A percentile compares a stretch with the other conserved stretches of the same genome.
Conservation (phyloP, 768 basidiomycete species). For the Lactarius vividus region DNA sequence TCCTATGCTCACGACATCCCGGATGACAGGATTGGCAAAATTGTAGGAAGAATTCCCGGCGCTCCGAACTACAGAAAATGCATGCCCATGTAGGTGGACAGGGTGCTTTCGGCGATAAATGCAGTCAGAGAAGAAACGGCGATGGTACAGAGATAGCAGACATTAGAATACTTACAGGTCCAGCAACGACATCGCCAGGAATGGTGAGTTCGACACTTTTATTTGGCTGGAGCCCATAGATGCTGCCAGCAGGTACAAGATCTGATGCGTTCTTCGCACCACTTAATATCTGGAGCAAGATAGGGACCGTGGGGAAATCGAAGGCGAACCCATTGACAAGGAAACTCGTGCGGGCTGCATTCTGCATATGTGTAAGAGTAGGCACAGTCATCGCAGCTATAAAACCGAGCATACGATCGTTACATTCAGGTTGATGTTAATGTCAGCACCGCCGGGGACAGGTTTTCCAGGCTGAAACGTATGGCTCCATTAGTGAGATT, state of each 20-base stretch:
- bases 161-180: background rate
- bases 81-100: constrained; percentile 19
- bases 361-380: background rate
- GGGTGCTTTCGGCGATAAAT: background rate
- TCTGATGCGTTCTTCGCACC: constrained; percentile 46
- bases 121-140: background rate
- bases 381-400: background rate
- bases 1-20: constrained; percentile 41
- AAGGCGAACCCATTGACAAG: constrained; percentile 39
- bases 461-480: background rate
- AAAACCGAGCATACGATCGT: background rate
- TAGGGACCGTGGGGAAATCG: constrained; percentile 34
- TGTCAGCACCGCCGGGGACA: background rate
- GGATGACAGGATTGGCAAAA: constrained; percentile 40
- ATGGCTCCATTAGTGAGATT: background rate
- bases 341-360: constrained; percentile 28
- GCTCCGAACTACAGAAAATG: constrained; percentile 23
- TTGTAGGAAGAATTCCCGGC: constrained; percentile 24
- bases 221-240: constrained; percentile 47
- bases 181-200: background rate
- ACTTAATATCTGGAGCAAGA: constrained; percentile 50
- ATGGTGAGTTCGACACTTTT: constrained; percentile 44
- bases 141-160: background rate
- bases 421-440: background rate
- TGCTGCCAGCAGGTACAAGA: constrained; percentile 47